Evolutionary conservation across 1,284 basidiomycete species (phyloP), one percentile per base, ranked within the genome.

Genomic region (Microbotryomycetes sp.): DNA sequence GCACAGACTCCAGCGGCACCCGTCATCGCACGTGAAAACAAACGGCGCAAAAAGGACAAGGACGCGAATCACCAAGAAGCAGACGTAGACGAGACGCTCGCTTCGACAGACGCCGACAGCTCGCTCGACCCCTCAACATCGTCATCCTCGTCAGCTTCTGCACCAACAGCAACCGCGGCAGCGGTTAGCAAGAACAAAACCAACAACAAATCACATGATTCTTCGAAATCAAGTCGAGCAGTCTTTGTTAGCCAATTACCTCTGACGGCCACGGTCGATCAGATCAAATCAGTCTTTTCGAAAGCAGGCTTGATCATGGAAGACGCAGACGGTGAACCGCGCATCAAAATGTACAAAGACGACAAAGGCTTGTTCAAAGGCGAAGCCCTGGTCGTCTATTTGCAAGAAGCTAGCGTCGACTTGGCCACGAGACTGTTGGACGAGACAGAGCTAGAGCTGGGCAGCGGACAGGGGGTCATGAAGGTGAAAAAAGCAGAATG

Each of bases 311-410:
- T 98, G 26, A 84, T 98, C 60, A 86, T 97, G 73, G 89, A 96
- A 72, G 91, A 91, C 69, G 87, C 93, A 70, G 79, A 85, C 15
- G 91, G 91, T 13, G 81, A 88, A 57, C 86, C 88, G 15, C 88
- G 93, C 69, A 82, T 97, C 74, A 97, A 98, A 79, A 81, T 98
- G 78, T 98, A 99, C 75, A 85, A 87, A 57, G 85, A 84, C 65
- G 89, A 89, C 3, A 1, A 35, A 5, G 91, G 91, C n/a, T 77
- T 80, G 31, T 97, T 97, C 76, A 96, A 85, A 71, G 94, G 96
- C 31, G 94, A 98, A 68, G 94, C 94, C 1, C 78, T 98, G 65
- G 86, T 99, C 60, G 91, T 97, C 51, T 99, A 90, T 76, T 96
- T 97, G 80, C 97, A 97, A 75, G 91, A 94, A 73, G 94, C 93